Conservation (phyloP, 768 basidiomycete species). For the Pisolithus marmoratus region DNA sequence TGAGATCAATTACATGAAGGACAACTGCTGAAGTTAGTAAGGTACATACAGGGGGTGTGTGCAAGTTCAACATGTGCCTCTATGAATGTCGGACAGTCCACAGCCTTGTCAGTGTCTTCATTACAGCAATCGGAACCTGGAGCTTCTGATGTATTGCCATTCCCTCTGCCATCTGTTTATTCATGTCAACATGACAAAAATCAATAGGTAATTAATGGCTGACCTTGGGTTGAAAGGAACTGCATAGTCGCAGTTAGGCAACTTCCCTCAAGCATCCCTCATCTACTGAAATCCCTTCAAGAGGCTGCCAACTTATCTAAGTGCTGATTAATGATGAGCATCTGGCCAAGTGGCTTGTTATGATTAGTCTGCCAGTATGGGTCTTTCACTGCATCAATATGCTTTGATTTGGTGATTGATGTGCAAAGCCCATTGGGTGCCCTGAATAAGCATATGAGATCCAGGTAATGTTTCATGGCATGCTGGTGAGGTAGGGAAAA, state of each 20-base stretch:
- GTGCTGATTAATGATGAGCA: slow-evolving; percentile 21
- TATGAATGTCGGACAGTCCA: neutral
- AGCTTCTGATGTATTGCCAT: neutral
- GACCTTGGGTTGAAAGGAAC: neutral
- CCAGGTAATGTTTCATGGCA: slow-evolving; percentile 13
- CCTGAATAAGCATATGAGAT: slow-evolving; percentile 11
- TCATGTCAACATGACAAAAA: neutral
- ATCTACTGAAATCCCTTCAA: neutral
- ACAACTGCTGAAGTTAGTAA: neutral
- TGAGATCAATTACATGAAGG: neutral
- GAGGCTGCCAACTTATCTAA: slow-evolving; percentile 10
- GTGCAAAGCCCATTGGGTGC: slow-evolving; percentile 18
- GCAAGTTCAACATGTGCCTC: slow-evolving; percentile 8
- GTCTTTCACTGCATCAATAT: slow-evolving; percentile 31
- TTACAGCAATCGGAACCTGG: neutral
- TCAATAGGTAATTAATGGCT: neutral
- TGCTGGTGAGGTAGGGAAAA: slow-evolving; percentile 16
- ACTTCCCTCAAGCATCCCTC: slow-evolving; percentile 1
- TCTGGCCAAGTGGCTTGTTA: slow-evolving; percentile 7
- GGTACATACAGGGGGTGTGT: slow-evolving; percentile 29
- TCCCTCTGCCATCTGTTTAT: neutral
- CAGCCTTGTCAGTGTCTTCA: neutral
- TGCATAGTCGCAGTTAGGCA: neutral
- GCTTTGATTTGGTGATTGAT: slow-evolving; percentile 32
- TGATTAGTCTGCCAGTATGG: slow-evolving; percentile 24